Conservation (phyloP, 306 rosid species). For the Prunus persica region DNA sequence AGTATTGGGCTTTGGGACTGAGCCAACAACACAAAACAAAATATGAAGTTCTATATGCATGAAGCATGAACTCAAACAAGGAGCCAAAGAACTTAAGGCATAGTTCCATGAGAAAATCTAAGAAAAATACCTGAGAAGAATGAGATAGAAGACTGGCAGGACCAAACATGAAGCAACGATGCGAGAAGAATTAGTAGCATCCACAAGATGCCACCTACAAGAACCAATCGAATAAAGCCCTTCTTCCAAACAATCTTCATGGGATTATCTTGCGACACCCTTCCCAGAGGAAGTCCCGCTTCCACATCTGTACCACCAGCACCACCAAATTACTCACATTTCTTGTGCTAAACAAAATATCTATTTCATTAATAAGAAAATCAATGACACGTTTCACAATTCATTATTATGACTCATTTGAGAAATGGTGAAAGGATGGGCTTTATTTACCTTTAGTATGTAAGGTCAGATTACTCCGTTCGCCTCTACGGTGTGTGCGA, state of each 20-base stretch:
- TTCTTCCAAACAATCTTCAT: slow-evolving; percentile 86
- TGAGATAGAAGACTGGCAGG: slow-evolving; percentile 78
- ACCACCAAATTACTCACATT: slow-evolving; percentile 21
- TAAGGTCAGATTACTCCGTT: slow-evolving; percentile 25
- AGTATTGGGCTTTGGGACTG: neutral
- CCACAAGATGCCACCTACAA: slow-evolving; percentile 90
- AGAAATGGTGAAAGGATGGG: neutral
- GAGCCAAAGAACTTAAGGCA: slow-evolving; percentile 14
- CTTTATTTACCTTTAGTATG: slow-evolving; percentile 28
- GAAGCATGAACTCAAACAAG: slow-evolving; percentile 15
- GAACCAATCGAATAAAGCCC: slow-evolving; percentile 82
- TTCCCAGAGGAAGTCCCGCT: slow-evolving; percentile 50
- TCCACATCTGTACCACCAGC: slow-evolving; percentile 63
- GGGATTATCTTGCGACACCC: slow-evolving; percentile 59
- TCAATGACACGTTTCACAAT: neutral
- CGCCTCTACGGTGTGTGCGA: slow-evolving; percentile 40
- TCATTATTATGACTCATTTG: neutral
- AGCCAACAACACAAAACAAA: neutral
- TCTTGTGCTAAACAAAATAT: slow-evolving; percentile 9
- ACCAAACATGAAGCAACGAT: slow-evolving; percentile 82
- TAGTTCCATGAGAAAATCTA: neutral
- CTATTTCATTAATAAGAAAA: neutral
- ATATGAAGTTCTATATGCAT: neutral
- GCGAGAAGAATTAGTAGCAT: slow-evolving; percentile 83
- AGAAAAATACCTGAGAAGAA: slow-evolving; percentile 65